These are phyloP conservation scores for Mortierella antarctica DNA, from an alignment of 192 early-diverging fungal genomes.

Conservation along the genomic window DNA sequence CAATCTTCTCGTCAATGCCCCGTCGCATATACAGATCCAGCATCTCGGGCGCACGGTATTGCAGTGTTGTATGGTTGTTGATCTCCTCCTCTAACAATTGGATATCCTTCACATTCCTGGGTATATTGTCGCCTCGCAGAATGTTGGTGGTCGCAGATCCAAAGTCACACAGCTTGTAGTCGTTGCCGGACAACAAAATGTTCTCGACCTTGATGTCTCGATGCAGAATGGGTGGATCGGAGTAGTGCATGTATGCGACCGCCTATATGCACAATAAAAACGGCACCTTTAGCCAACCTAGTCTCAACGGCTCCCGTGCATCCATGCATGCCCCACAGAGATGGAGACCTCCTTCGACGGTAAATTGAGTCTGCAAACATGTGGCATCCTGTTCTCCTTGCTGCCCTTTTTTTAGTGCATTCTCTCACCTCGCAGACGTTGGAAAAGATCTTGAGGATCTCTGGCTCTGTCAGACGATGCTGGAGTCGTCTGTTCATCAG, in stretches of 20 bases:
- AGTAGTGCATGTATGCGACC: constrained; percentile 93
- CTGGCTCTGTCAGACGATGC: constrained; percentile 79
- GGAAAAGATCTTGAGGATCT: constrained; percentile 90
- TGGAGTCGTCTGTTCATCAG: constrained; percentile 87
- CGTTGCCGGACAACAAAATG: constrained; percentile 68
- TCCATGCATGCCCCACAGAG: too few relatives aligned
- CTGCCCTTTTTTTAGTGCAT: neutral
- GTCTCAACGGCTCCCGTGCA: neutral
- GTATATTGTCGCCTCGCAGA: constrained; percentile 61
- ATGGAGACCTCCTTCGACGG: neutral
- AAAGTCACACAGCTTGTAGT: constrained; percentile 97
- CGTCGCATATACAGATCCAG: constrained; percentile 88
- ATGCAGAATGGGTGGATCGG: constrained; percentile 83
- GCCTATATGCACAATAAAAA: constrained; percentile 58
- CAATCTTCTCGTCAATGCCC: constrained; percentile 87
- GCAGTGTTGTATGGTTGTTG: constrained; percentile 88
- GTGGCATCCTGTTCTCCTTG: neutral
- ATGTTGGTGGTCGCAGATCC: constrained; percentile 82
- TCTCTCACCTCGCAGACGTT: constrained; percentile 74
- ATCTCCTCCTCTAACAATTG: constrained; percentile 90
- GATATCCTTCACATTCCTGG: constrained; percentile 74
- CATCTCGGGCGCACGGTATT: constrained; percentile 97
- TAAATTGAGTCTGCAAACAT: constrained; percentile 8
- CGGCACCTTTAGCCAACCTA: neutral
- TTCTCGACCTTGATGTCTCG: constrained; percentile 92